phyloP scores from a whole-genome alignment of 257 asterid genomes.

The Solanum clarkiae region DNA sequence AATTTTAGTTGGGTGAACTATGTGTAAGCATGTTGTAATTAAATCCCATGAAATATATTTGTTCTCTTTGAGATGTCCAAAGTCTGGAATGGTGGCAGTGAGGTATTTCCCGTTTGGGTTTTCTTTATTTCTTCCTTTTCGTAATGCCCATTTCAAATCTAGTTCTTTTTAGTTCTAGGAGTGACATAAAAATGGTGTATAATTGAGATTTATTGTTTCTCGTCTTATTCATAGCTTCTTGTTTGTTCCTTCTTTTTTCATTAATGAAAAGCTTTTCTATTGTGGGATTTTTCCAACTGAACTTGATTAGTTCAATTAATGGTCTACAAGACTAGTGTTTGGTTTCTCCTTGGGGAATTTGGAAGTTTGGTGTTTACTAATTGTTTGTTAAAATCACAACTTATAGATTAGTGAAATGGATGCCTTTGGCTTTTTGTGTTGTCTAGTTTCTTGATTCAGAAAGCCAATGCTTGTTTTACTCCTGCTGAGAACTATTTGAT shows the following conservation, averaged over 20 bases:
- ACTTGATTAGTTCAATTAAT: neutral
- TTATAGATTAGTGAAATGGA: conserved; percentile 28
- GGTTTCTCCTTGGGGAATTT: neutral
- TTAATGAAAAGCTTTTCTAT: no score
- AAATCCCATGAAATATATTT: no score
- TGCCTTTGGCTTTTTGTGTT: conserved; percentile 19
- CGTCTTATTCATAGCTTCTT: neutral
- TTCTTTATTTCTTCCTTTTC: conserved; percentile 4
- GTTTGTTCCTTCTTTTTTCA: neutral
- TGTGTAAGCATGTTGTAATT: no score
- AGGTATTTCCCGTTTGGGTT: neutral
- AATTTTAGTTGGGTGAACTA: no score
- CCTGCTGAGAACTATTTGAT: conserved; percentile 48
- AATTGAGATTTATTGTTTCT: neutral
- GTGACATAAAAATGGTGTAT: neutral
- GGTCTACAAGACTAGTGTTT: neutral
- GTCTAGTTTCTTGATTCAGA: conserved; percentile 5
- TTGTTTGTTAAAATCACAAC: neutral
- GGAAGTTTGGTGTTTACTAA: neutral
- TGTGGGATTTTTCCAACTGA: neutral
- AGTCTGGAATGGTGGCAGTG: neutral
- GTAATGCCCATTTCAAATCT: neutral
- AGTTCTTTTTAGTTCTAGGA: neutral
- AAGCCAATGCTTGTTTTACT: conserved; percentile 29
- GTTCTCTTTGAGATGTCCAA: no score